Conservation (phyloP, 2,329 filamentous ascomycete genomes). For the Diaporthe sp. region DNA sequence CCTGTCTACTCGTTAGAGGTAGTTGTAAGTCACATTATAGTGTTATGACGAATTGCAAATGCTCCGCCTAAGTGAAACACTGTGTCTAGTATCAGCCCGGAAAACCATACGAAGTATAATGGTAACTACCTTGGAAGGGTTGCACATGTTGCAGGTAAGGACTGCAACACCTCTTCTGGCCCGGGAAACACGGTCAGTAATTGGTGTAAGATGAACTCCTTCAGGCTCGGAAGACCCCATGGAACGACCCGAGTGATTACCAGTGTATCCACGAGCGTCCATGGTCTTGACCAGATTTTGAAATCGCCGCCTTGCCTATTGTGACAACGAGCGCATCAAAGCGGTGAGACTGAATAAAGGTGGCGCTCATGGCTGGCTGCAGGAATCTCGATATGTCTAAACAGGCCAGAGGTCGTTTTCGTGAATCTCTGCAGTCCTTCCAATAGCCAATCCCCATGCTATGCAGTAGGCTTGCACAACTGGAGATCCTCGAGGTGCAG, state of each 20-base stretch:
- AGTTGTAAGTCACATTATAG: conserved; percentile 33
- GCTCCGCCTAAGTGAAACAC: conserved; percentile 75
- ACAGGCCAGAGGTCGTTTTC: neutral
- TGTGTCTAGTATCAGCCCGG: conserved; percentile 48
- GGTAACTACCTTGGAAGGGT: too few species aligned
- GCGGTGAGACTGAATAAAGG: neutral
- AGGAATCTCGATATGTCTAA: neutral
- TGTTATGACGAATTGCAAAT: conserved; percentile 64
- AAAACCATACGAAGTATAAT: too few species aligned
- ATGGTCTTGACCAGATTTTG: neutral
- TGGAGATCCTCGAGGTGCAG: neutral
- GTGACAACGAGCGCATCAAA: neutral
- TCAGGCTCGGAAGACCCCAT: conserved; percentile 47
- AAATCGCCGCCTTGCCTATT: neutral
- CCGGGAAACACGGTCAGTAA: conserved; percentile 69
- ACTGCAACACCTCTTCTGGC: conserved; percentile 71
- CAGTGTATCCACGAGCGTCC: neutral
- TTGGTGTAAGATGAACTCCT: conserved; percentile 67
- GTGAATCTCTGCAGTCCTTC: neutral
- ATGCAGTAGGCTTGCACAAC: neutral
- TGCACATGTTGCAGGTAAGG: conserved; percentile 61
- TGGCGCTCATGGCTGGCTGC: neutral
- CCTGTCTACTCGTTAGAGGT: conserved; percentile 54
- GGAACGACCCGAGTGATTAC: neutral
- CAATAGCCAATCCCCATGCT: neutral